Evolutionary conservation across 83 land plant genomes (phyloP), one percentile per base, ranked within the genome.

Genomic region (Picea abies): DNA sequence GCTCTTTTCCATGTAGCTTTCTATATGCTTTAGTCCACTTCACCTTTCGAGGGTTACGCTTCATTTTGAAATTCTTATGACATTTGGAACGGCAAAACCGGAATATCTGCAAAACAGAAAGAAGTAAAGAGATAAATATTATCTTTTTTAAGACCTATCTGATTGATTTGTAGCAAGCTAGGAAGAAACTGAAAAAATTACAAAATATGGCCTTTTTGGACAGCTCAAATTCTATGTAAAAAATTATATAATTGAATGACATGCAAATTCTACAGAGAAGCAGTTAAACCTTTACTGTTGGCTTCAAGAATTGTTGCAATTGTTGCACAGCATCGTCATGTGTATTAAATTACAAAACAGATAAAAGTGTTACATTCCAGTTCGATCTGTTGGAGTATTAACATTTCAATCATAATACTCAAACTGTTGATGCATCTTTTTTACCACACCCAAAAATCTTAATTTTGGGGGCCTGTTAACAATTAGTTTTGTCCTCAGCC

Each of bases 1-100:
- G 90, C 69, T 97, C 99, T 87, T 97, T 97, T 70, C 98, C 97
- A 80, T 93, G 96, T 77, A 97, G 79, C 81, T 94, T 87, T 69
- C 98, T 90, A 76, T 97, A 97, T 22, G 98, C 96, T 89, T 97
- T 97, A 22, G 99, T 97, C 99, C 99, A 97, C 82, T 92, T 94
- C 69, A 97, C 98, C 83, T 97, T 97, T 25, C 99, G 93, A 35
- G 99, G 99, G 86, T 97, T 97, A 35, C 99, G 87, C 92, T 97
- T 97, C 99, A 97, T 97, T 88, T 97, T 97, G 82, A 97, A 97
- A 84, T 97, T 97, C 86, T 97, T 97, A 87, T 97, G 99, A 84
- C 99, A 97, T 85, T 97, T 97, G 16, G 99, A 96, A 85, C 99
- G 83, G 83, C 99, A 97, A 79, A 97, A 97, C 52, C 97, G 83